Conservation (phyloP, 768 basidiomycete genomes). For the Russula emetica region DNA sequence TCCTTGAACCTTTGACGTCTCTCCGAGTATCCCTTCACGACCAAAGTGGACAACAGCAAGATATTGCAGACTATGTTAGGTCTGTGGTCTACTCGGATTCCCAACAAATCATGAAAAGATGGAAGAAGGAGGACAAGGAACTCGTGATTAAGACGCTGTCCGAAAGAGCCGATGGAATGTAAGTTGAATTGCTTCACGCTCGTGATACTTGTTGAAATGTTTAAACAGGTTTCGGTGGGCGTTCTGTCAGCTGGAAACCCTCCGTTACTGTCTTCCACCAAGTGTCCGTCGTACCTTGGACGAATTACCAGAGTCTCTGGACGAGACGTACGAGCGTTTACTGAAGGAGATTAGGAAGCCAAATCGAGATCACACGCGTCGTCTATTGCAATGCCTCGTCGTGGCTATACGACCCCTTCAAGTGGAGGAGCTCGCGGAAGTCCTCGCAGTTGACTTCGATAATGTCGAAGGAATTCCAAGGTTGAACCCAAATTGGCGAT, state of each 20-base stretch:
- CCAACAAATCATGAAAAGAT: slow-evolving; percentile 1
- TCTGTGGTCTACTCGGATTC: slow-evolving; percentile 5
- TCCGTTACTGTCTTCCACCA: slow-evolving; percentile 5
- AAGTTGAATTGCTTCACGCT: neutral
- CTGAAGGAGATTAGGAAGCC: slow-evolving; percentile 1
- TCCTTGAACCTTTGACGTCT: neutral
- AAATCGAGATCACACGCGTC: neutral
- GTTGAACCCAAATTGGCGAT: neutral
- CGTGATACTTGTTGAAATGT: neutral
- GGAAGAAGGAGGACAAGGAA: slow-evolving; percentile 1
- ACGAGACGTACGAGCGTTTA: slow-evolving; percentile 6
- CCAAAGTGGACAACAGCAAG: slow-evolving; percentile 5
- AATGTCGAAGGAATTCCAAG: neutral
- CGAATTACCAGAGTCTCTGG: neutral
- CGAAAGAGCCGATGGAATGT: slow-evolving; percentile 14
- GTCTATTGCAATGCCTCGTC: slow-evolving; percentile 10
- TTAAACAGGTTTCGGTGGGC: slow-evolving; percentile 9
- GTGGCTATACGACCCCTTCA: slow-evolving; percentile 3
- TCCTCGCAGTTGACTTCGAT: slow-evolving; percentile 9
- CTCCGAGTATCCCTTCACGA: slow-evolving; percentile 1
- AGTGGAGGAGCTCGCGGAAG: slow-evolving; percentile 7
- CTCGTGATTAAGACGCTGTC: neutral
- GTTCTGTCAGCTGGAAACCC: neutral
- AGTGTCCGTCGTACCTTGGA: neutral
- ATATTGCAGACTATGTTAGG: neutral